Percentiles rank a stretch among this genome's conserved stretches.
These are phyloP conservation scores for Spinellus fusiger DNA, from an alignment of 192 early-diverging fungal species.

Conservation along the genomic window DNA sequence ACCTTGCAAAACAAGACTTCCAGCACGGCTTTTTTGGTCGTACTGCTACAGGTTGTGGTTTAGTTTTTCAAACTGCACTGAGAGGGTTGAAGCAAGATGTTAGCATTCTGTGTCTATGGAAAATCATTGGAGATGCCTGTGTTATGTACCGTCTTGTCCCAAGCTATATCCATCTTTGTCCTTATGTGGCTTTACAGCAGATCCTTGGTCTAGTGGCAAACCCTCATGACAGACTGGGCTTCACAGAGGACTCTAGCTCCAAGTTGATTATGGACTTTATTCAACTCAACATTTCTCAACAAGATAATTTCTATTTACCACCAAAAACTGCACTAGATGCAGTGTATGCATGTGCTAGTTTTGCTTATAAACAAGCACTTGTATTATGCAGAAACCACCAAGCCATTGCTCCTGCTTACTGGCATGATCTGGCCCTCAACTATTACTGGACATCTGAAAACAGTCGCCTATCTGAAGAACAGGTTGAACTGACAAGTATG, in stretches of 20 bases:
- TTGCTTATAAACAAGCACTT: constrained; percentile 48
- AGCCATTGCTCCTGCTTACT: constrained; percentile 33
- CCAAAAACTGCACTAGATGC: constrained; percentile 31
- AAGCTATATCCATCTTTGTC: constrained; percentile 39
- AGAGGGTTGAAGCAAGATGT: constrained; percentile 19
- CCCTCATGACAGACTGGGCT: constrained; percentile 33
- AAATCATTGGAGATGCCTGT: constrained; percentile 55
- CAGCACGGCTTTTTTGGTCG: constrained; percentile 63
- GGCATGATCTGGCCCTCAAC: constrained; percentile 47
- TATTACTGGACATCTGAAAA: constrained; percentile 39
- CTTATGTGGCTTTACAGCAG: constrained; percentile 15
- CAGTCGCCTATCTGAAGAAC: not conserved
- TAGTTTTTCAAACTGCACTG: constrained; percentile 34
- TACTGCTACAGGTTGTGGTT: constrained; percentile 45
- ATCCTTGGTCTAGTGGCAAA: constrained; percentile 13
- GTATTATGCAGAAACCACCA: constrained; percentile 35
- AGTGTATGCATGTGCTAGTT: constrained; percentile 40
- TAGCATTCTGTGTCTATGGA: constrained; percentile 50
- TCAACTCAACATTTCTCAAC: constrained; percentile 1
- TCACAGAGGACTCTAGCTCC: constrained; percentile 18
- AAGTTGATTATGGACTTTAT: constrained; percentile 23
- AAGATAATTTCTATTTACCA: constrained; percentile 24
- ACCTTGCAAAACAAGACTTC: constrained; percentile 44
- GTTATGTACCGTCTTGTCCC: constrained; percentile 35
- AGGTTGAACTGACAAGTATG: constrained; percentile 1